phyloP scores from a whole-genome alignment of 352 stramenopile species.

The Blastocystis hominis region DNA sequence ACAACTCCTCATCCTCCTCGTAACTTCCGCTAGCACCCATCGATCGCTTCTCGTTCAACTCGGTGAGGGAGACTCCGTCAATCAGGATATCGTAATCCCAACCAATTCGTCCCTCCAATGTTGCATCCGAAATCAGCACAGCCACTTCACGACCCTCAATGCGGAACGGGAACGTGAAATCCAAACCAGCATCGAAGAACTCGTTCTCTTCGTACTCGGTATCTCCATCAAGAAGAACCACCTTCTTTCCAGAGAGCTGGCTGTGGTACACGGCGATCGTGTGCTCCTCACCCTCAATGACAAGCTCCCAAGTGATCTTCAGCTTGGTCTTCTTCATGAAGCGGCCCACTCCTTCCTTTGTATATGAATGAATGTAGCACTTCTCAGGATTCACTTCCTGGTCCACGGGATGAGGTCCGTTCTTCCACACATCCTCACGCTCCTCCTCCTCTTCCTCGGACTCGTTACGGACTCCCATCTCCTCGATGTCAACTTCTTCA shows the following conservation, averaged over 20 bases:
- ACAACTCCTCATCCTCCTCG: background rate
- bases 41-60: slow-evolving; percentile 52
- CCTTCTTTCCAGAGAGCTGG: slow-evolving; percentile 59
- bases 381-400: slow-evolving; percentile 54
- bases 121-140: slow-evolving; percentile 48
- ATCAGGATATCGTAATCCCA: slow-evolving; percentile 56
- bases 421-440: slow-evolving; percentile 55
- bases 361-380: slow-evolving; percentile 54
- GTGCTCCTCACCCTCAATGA: slow-evolving; percentile 56
- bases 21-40: slow-evolving; percentile 29
- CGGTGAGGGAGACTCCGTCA: slow-evolving; percentile 30
- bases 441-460: slow-evolving; percentile 57
- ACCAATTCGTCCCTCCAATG: slow-evolving; percentile 14
- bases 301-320: slow-evolving; percentile 59
- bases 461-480: slow-evolving; percentile 49
- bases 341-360: slow-evolving; percentile 38
- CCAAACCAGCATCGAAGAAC: slow-evolving; percentile 58
- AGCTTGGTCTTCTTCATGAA: slow-evolving; percentile 59
- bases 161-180: slow-evolving; percentile 57
- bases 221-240: slow-evolving; percentile 57
- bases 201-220: slow-evolving; percentile 56
- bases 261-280: slow-evolving; percentile 58
- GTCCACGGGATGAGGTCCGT: slow-evolving; percentile 56
- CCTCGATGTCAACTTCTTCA: slow-evolving; percentile 54
- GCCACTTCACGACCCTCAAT: slow-evolving; percentile 38